Evolutionary conservation across 495 filamentous ascomycete genomes (phyloP).

Genomic region (Podospora pseudocomata): DNA sequence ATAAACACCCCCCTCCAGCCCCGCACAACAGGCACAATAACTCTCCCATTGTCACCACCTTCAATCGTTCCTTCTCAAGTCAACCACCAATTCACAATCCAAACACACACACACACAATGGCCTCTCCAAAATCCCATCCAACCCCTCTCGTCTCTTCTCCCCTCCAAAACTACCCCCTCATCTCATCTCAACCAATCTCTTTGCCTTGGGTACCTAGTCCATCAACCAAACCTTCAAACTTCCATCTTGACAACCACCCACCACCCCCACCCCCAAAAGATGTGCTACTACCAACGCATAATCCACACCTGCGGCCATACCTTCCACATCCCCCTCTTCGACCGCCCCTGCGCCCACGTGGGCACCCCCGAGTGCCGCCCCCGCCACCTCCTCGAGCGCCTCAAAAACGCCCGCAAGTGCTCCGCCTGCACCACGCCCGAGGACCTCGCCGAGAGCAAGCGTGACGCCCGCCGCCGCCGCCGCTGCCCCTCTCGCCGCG

Average conservation of each 20-base stretch:
- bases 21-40: no score
- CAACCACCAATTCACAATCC: no score
- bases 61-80: no score
- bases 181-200: background rate
- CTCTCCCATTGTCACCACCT: no score
- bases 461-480: no score
- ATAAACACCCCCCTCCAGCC: no score
- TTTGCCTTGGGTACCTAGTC: no score
- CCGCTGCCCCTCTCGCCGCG: background rate
- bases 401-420: background rate
- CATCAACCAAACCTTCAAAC: background rate
- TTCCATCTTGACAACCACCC: background rate
- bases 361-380: background rate
- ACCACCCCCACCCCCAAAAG: background rate
- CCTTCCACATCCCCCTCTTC: background rate
- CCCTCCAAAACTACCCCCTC: no score
- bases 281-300: conserved; percentile 3
- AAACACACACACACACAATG: no score
- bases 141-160: no score
- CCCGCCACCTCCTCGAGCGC: background rate
- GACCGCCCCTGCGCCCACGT: background rate
- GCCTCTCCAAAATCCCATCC: no score
- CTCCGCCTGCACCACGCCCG: background rate
- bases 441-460: background rate
- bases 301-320: background rate